Evolutionary conservation across 164 flowering plant genomes (phyloP), one percentile per base, ranked within the genome.

Genomic region (Annona cherimola): DNA sequence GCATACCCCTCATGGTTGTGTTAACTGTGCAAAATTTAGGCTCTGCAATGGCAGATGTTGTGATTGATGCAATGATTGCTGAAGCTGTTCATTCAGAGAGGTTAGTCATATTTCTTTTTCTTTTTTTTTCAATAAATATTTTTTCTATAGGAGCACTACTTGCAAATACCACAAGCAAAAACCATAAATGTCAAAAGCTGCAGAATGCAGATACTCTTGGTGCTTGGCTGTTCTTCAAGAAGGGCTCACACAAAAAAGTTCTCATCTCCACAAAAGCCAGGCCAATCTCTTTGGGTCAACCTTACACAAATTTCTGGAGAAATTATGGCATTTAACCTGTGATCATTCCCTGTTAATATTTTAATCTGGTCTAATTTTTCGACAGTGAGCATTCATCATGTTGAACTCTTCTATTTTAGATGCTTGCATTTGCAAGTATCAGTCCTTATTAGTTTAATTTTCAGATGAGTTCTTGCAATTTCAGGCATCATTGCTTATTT

Each of bases 21-120:
- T 84, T 94, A 77, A 90, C 98, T 35, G 55, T 85, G 44, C 98
- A 94, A 78, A 92, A 90, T 74, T 64, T 94, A 62, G 98, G 98
- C 39, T 88, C 98, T 39, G 98, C 98, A 62, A 92, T 90, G 93
- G 88, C 98, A 41, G 98, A 94, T 89, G 97, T 94, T 65, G 98
- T 94, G 66, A 76, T 92, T 57, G 98, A 94, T 86, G 98, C 97
- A 39, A 94, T 94, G 98, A 90, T 94, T 71, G 98, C 98, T 6
- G 97, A 94, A 84, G 94, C 98, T 42, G 94, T 83, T 61, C 81
- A 89, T 72, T 61, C 35, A 61, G 96, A 93, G 69, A 20, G 86
- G 98, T 91, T 26, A 26, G 35, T 26, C 35, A 86, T 70, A 79
- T 73, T 71, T 11, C 20, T 50, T 66, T 18, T 55, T 59, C 20